Conservation (phyloP, 805 yeast species). For the Lachancea thermotolerans region DNA sequence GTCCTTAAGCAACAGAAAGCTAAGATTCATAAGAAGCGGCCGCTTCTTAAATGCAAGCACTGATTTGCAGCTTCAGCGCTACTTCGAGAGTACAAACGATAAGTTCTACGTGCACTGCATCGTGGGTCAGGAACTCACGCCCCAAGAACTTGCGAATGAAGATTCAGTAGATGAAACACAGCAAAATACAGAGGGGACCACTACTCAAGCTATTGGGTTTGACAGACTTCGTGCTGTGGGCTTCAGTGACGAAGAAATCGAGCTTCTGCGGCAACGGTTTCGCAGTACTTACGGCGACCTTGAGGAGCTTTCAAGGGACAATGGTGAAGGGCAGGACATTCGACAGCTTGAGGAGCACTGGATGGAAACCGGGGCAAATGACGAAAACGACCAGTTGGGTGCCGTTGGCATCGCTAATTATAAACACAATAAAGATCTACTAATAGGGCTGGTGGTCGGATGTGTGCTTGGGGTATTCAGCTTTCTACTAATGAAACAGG, state of each 20-base stretch:
- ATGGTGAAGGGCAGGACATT: slow-evolving; percentile 41
- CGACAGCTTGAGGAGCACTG: slow-evolving; percentile 77
- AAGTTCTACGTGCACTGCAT: slow-evolving; percentile 71
- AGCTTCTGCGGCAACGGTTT: slow-evolving; percentile 68
- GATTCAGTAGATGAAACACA: slow-evolving; percentile 43
- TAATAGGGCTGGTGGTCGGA: slow-evolving; percentile 68
- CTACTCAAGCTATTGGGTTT: slow-evolving; percentile 66
- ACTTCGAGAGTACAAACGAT: slow-evolving; percentile 17
- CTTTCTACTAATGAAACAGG: slow-evolving; percentile 53
- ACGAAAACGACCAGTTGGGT: slow-evolving; percentile 39
- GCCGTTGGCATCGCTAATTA: slow-evolving; percentile 35
- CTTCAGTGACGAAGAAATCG: slow-evolving; percentile 70
- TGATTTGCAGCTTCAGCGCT: slow-evolving; percentile 16
- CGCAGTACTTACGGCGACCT: slow-evolving; percentile 54
- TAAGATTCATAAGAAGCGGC: slow-evolving; percentile 28
- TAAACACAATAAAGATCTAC: slow-evolving; percentile 56
- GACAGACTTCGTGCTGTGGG: slow-evolving; percentile 81
- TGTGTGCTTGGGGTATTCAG: slow-evolving; percentile 69
- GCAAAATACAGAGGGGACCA: slow-evolving; percentile 19
- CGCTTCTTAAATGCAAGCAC: slow-evolving; percentile 18
- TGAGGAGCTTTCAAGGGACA: slow-evolving; percentile 18
- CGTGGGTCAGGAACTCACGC: slow-evolving; percentile 41
- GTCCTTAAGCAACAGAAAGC: slow-evolving; percentile 15
- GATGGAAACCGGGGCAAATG: slow-evolving; percentile 71
- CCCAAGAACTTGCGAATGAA: slow-evolving; percentile 50